Conservation (phyloP, 73 alveolate genomes). For the Strombidium stylifer region DNA sequence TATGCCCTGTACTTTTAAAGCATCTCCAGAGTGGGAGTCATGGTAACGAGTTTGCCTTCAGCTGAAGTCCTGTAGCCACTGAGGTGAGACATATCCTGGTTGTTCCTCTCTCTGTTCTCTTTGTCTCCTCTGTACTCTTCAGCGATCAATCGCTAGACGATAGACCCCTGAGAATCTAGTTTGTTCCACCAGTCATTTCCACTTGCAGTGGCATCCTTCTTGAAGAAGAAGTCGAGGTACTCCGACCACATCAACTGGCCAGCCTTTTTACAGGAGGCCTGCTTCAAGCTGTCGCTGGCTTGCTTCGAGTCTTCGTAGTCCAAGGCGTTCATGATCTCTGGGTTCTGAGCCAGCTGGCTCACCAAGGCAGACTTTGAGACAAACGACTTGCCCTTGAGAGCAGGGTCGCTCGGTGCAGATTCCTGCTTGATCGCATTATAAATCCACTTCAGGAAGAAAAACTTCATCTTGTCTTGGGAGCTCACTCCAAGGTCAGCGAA, state of each 20-base stretch:
- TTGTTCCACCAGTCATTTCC: too few species aligned
- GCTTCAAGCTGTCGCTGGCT: neutral
- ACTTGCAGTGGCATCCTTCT: too few species aligned
- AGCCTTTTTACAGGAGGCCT: neutral
- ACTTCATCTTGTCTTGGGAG: slow-evolving; percentile 45
- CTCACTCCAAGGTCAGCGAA: slow-evolving; percentile 3
- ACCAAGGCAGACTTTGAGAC: slow-evolving; percentile 26
- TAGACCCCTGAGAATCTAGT: too few species aligned
- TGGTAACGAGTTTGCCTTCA: slow-evolving; percentile 19
- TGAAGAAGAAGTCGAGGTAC: slow-evolving; percentile 53
- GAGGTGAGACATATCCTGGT: too few species aligned
- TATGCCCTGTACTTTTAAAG: slow-evolving; percentile 17
- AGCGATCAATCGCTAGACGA: too few species aligned
- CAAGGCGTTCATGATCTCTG: slow-evolving; percentile 37
- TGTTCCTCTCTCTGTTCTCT: too few species aligned
- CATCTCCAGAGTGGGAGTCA: slow-evolving; percentile 18
- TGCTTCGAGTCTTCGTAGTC: slow-evolving; percentile 25
- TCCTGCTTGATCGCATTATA: slow-evolving; percentile 49
- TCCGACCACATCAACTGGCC: slow-evolving; percentile 50
- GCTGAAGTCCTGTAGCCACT: too few species aligned
- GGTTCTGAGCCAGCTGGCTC: slow-evolving; percentile 42
- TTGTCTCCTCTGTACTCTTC: too few species aligned
- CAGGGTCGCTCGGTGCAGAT: slow-evolving; percentile 3
- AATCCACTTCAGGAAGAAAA: slow-evolving; percentile 51
- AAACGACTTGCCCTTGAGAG: slow-evolving; percentile 3